phyloP scores from a whole-genome alignment of 2,329 filamentous ascomycete genomes.

The Botryosphaeria dothidea region DNA sequence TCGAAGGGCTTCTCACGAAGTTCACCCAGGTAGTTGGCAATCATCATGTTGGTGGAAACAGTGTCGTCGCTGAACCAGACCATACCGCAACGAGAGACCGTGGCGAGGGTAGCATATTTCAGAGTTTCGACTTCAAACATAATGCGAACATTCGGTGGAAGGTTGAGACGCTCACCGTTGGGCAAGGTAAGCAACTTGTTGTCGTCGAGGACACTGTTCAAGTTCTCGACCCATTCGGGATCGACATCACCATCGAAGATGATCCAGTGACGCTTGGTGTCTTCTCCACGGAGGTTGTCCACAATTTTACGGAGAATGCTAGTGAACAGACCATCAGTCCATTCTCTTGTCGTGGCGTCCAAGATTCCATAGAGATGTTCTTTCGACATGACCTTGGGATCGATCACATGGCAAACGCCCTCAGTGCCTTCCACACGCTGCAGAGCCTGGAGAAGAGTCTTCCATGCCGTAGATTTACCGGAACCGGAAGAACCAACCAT shows the following conservation, averaged over 20 bases:
- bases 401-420: constrained; percentile 95
- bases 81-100: constrained; percentile 99
- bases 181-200: constrained; percentile 97
- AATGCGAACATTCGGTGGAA: constrained; percentile 93
- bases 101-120: constrained; percentile 95
- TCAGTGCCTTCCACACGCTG: constrained; percentile 90
- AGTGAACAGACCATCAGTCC: constrained; percentile 98
- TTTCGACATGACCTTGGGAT: constrained; percentile 99
- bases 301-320: constrained; percentile 98
- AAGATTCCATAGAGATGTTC: constrained; percentile 94
- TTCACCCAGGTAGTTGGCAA: constrained; percentile 83
- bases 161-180: constrained; percentile 94
- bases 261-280: constrained; percentile 97
- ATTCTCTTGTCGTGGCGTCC: constrained; percentile 95
- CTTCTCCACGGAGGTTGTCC: constrained; percentile 96
- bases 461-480: constrained; percentile 96
- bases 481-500: constrained; percentile 99
- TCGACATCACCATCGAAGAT: constrained; percentile 99
- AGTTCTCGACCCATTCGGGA: constrained; percentile 98
- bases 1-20: constrained; percentile 85
- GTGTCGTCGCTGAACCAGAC: constrained; percentile 99
- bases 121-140: constrained; percentile 99
- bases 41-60: constrained; percentile 89
- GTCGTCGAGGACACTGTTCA: constrained; percentile 99
- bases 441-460: constrained; percentile 83